Evolutionary conservation across 306 rosid genomes (phyloP).

Genomic region (Vigna radiata): DNA sequence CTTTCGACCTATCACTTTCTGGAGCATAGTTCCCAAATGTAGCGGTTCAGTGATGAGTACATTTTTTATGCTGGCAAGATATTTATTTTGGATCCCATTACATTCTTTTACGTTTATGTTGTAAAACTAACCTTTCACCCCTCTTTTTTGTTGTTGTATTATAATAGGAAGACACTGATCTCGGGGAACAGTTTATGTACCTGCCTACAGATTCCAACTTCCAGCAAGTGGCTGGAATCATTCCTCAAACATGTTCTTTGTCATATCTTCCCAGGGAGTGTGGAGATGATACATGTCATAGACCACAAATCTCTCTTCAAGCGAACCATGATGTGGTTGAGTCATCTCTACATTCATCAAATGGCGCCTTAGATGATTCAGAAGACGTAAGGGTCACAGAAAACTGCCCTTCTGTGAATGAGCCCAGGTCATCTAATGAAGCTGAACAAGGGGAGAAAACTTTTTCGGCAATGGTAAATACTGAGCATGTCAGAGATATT

Average conservation of each 20-base stretch:
- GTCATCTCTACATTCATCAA: conserved; percentile 50
- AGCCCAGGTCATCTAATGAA: conserved; percentile 47
- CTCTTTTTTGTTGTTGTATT: conserved; percentile 2
- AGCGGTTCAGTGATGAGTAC: conserved; percentile 13
- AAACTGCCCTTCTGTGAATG: conserved; percentile 49
- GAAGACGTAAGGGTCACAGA: conserved; percentile 60
- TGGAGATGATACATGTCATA: conserved; percentile 49
- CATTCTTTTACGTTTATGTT: conserved; percentile 4
- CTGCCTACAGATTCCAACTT: conserved; percentile 57
- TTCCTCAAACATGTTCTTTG: conserved; percentile 62
- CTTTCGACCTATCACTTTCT: neutral
- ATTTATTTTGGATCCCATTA: conserved; percentile 19
- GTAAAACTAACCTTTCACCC: conserved; percentile 27
- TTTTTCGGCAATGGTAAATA: conserved; percentile 38
- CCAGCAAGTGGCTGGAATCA: conserved; percentile 61
- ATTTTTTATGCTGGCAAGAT: conserved; percentile 23
- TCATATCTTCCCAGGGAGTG: conserved; percentile 53
- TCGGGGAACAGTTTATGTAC: conserved; percentile 66
- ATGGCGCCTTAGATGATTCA: conserved; percentile 51
- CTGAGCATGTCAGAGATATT: conserved; percentile 26
- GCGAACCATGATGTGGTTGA: conserved; percentile 40
- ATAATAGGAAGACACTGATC: conserved; percentile 71
- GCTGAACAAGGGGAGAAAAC: conserved; percentile 46
- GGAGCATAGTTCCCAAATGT: conserved; percentile 20
- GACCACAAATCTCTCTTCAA: conserved; percentile 51